Conservation (phyloP, 495 filamentous ascomycete genomes). For the Penicillium coffeae region DNA sequence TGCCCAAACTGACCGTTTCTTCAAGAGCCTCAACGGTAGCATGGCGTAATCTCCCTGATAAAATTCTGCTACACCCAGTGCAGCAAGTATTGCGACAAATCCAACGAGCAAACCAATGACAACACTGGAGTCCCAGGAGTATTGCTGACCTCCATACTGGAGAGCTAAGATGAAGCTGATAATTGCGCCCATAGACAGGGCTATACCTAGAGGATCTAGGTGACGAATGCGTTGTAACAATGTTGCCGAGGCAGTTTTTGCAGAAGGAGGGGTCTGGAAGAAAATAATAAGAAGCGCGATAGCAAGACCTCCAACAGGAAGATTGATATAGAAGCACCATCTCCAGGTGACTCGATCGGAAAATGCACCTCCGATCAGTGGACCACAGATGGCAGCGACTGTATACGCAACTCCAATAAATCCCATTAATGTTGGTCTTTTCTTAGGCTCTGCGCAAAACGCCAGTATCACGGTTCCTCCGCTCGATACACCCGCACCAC, state of each 20-base stretch:
- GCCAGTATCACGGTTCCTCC: slow-evolving; percentile 34
- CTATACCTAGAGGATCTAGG: slow-evolving; percentile 28
- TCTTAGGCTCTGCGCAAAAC: slow-evolving; percentile 37
- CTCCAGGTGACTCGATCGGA: slow-evolving; percentile 41
- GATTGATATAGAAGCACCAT: slow-evolving; percentile 53
- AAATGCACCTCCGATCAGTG: slow-evolving; percentile 48
- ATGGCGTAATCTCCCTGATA: background rate
- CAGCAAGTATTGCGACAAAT: background rate
- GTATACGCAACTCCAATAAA: slow-evolving; percentile 44
- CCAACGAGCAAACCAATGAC: slow-evolving; percentile 27
- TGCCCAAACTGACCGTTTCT: background rate
- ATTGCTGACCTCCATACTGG: slow-evolving; percentile 33
- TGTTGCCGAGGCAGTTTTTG: slow-evolving; percentile 16
- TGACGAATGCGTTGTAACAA: slow-evolving; percentile 24
- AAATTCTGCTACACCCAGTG: background rate
- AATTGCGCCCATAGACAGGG: slow-evolving; percentile 23
- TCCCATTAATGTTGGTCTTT: slow-evolving; percentile 46
- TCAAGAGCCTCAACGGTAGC: background rate
- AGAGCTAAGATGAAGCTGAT: slow-evolving; percentile 36
- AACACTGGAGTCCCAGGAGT: slow-evolving; percentile 24
- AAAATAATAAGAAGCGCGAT: slow-evolving; percentile 36
- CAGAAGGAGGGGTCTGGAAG: slow-evolving; percentile 27
- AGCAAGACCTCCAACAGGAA: slow-evolving; percentile 47
- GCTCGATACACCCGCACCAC: slow-evolving; percentile 27
- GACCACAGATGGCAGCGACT: slow-evolving; percentile 46